Conservation (phyloP, 257 asterid species). For the Asclepias syriaca region DNA sequence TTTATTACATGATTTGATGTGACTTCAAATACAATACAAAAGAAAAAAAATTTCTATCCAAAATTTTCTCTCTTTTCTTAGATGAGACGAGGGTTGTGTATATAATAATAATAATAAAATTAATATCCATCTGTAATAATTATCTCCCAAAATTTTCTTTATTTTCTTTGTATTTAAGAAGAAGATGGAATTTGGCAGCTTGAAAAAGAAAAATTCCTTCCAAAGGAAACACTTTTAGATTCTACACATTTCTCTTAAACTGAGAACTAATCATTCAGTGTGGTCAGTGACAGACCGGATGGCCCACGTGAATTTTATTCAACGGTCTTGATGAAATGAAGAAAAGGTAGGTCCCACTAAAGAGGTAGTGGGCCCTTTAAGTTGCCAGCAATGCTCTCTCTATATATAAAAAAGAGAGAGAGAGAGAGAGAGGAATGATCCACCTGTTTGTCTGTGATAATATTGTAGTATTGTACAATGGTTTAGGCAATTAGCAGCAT, state of each 20-base stretch:
- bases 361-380: conserved; percentile 51
- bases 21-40: conserved; percentile 5
- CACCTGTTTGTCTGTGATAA: conserved; percentile 35
- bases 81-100: neutral
- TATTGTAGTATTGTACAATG: conserved; percentile 20
- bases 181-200: conserved; percentile 10
- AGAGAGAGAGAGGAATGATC: conserved; percentile 23
- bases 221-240: conserved; percentile 16
- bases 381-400: conserved; percentile 55
- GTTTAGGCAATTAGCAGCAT: conserved; percentile 40
- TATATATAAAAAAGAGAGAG: too few relatives aligned
- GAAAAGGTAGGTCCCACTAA: conserved; percentile 23
- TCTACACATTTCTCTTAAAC: conserved; percentile 21
- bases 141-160: neutral
- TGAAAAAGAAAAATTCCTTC: conserved; percentile 5
- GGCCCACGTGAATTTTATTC: conserved; percentile 25
- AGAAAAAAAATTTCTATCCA: neutral
- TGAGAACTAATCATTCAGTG: conserved; percentile 40
- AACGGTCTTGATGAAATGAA: conserved; percentile 40
- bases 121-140: neutral
- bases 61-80: neutral
- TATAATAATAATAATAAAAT: neutral
- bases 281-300: conserved; percentile 42
- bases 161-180: neutral
- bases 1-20: conserved; percentile 5